Evolutionary conservation across 176 grass and related monocot genomes (phyloP).

Genomic region (Aegilops tauschii): DNA sequence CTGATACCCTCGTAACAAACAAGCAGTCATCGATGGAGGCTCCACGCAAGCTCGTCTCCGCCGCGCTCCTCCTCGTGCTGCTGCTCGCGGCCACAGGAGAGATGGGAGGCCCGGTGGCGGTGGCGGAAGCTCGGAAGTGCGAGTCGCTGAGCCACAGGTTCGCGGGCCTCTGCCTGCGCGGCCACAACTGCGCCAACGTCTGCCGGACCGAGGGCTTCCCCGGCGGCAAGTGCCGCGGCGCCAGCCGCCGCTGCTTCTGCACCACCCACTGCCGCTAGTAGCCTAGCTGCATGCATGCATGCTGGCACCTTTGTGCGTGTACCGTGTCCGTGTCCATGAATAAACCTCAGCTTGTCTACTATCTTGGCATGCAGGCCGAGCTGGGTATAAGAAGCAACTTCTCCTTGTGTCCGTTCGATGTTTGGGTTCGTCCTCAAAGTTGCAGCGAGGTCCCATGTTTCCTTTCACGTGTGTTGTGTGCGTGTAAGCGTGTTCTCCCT

Average conservation of each 20-base stretch:
- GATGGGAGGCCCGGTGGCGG: constrained; percentile 35
- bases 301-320: too few species aligned
- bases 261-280: constrained; percentile 27
- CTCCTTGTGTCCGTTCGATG: too few species aligned
- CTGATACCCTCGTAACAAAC: too few species aligned
- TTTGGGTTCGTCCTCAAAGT: too few species aligned
- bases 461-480: too few species aligned
- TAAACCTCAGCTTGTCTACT: too few species aligned
- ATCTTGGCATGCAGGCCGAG: too few species aligned
- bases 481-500: too few species aligned
- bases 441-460: too few species aligned
- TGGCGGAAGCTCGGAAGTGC: constrained; percentile 65
- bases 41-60: not conserved
- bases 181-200: constrained; percentile 59
- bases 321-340: too few species aligned
- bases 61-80: not conserved
- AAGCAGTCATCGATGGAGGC: not conserved
- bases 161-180: constrained; percentile 50
- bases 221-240: constrained; percentile 49
- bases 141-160: constrained; percentile 68
- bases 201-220: constrained; percentile 74
- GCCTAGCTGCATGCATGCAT: too few species aligned
- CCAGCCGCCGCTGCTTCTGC: constrained; percentile 77
- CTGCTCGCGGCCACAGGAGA: constrained; percentile 28
- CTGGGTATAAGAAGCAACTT: too few species aligned